Conservation (phyloP, 1,284 basidiomycete species). For the Sporisorium graminicola region DNA sequence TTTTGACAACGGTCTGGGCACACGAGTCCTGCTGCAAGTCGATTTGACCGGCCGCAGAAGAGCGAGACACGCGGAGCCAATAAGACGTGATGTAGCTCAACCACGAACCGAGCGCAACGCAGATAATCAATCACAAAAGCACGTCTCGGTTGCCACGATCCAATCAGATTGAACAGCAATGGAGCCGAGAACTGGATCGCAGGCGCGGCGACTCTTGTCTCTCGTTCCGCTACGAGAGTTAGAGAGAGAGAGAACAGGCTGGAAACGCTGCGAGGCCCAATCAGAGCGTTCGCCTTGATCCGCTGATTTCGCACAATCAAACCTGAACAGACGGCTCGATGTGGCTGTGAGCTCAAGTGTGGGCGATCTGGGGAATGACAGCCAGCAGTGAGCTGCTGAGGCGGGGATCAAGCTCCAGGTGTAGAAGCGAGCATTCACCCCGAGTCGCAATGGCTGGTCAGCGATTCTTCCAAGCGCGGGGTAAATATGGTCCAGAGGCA, state of each 20-base stretch:
- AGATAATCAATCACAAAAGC: conserved; percentile 2
- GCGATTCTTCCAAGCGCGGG: conserved; percentile 34
- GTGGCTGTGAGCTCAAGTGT: too few species aligned
- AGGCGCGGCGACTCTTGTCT: background rate
- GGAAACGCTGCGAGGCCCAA: background rate
- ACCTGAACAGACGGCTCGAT: too few species aligned
- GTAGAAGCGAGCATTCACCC: background rate
- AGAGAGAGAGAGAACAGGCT: background rate
- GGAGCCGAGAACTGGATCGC: background rate
- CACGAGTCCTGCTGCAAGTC: too few species aligned
- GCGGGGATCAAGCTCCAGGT: background rate
- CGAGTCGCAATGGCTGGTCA: background rate
- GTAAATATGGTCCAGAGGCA: conserved; percentile 7
- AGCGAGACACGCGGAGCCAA: background rate
- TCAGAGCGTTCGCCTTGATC: background rate
- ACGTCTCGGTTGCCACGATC: background rate
- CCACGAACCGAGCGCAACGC: too few species aligned
- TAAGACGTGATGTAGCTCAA: too few species aligned
- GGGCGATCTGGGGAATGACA: too few species aligned
- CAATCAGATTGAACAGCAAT: conserved; percentile 1
- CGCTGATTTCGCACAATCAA: background rate
- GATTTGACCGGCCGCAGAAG: conserved; percentile 11
- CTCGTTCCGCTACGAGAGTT: too few species aligned
- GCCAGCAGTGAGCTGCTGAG: background rate
- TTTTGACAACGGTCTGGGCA: conserved; percentile 5